Conservation (phyloP, 768 basidiomycete genomes). For the Pleurotus platypus region DNA sequence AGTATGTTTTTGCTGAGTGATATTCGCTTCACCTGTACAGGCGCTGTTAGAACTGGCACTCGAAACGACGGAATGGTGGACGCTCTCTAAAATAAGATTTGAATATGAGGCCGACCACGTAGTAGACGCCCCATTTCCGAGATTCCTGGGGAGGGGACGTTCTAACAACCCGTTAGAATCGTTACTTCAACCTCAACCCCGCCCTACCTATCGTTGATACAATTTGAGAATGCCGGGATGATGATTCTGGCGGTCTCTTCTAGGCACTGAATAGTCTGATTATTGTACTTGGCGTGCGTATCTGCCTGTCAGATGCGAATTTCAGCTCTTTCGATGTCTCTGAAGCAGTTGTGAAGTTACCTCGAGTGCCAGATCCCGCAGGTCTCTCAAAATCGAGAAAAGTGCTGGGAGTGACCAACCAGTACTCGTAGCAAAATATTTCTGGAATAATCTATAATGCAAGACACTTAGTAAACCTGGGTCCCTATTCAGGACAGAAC, state of each 20-base stretch:
- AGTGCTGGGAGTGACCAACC: slow-evolving; percentile 86
- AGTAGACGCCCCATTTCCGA: slow-evolving; percentile 90
- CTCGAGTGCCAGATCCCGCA: slow-evolving; percentile 83
- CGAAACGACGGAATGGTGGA: slow-evolving; percentile 7
- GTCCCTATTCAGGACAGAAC: slow-evolving; percentile 22
- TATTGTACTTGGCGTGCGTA: slow-evolving; percentile 51
- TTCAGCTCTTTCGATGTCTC: slow-evolving; percentile 7
- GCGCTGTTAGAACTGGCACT: neutral
- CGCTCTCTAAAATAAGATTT: slow-evolving; percentile 93
- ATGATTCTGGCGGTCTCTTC: slow-evolving; percentile 86
- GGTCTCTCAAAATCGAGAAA: slow-evolving; percentile 76
- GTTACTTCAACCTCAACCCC: neutral
- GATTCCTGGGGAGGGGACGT: slow-evolving; percentile 69
- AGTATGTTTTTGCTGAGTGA: slow-evolving; percentile 90
- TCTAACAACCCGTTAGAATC: slow-evolving; percentile 27
- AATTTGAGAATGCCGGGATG: slow-evolving; percentile 85
- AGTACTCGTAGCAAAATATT: slow-evolving; percentile 75
- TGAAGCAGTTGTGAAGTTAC: slow-evolving; percentile 33
- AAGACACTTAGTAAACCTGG: neutral
- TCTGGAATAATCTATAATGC: slow-evolving; percentile 58
- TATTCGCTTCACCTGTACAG: slow-evolving; percentile 77
- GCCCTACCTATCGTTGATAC: slow-evolving; percentile 68
- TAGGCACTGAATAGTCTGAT: slow-evolving; percentile 62
- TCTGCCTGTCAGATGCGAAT: slow-evolving; percentile 45
- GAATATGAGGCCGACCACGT: slow-evolving; percentile 84